Evolutionary conservation across 495 filamentous ascomycete genomes (phyloP).

Genomic region (Penicillium soppii): DNA sequence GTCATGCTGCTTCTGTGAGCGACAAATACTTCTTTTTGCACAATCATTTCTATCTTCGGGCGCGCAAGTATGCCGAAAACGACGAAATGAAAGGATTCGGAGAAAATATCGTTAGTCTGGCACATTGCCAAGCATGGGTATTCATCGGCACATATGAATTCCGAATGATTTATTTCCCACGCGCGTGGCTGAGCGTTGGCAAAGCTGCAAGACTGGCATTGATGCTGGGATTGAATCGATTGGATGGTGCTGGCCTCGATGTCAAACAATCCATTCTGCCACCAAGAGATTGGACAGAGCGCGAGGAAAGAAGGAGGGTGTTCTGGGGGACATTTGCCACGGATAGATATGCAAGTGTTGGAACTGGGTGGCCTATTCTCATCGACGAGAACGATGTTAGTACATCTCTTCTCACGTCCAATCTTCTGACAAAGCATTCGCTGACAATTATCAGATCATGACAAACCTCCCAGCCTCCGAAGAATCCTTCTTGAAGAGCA

Average conservation of each 20-base stretch:
- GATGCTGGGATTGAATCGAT: conserved; percentile 91
- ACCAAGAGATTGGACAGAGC: conserved; percentile 88
- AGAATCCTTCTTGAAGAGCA: conserved; percentile 82
- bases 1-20: conserved; percentile 74
- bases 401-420: background rate
- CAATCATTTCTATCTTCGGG: conserved; percentile 81
- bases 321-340: conserved; percentile 93
- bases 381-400: conserved; percentile 87
- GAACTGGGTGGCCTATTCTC: conserved; percentile 94
- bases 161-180: conserved; percentile 95
- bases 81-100: conserved; percentile 94
- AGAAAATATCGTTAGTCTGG: conserved; percentile 78
- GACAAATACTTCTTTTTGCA: conserved; percentile 77
- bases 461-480: conserved; percentile 84
- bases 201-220: conserved; percentile 71
- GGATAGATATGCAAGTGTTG: conserved; percentile 93
- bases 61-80: conserved; percentile 84
- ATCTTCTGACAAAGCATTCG: background rate
- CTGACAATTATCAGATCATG: conserved; percentile 54
- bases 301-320: conserved; percentile 84
- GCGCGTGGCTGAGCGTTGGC: conserved; percentile 92
- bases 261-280: conserved; percentile 89
- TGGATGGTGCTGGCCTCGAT: conserved; percentile 84
- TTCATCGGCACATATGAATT: conserved; percentile 86
- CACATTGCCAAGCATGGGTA: conserved; percentile 78